Evolutionary conservation across 2,329 filamentous ascomycete species (phyloP).

Genomic region (Arthrinium phaeospermum): DNA sequence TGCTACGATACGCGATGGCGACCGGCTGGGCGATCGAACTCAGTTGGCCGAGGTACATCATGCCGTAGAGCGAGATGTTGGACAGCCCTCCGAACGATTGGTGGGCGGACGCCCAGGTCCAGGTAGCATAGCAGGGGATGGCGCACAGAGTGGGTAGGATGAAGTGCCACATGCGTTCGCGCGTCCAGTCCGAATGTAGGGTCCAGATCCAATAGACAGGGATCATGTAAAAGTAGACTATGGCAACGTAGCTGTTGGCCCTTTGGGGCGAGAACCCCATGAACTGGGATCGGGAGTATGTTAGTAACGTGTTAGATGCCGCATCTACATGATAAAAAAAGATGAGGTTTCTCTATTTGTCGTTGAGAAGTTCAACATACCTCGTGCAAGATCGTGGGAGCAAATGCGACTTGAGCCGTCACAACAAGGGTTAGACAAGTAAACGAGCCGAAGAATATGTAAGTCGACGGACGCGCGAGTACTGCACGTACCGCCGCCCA

Average conservation of each 20-base stretch:
- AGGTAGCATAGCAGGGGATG: not conserved
- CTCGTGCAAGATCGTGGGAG: constrained; percentile 3
- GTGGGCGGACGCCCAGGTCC: not conserved
- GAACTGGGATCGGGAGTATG: not conserved
- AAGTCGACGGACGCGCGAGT: not conserved
- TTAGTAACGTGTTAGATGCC: not conserved
- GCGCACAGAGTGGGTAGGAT: not conserved
- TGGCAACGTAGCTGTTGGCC: not conserved
- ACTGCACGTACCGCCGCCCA: not conserved
- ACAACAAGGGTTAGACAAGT: not conserved
- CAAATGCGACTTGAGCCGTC: not conserved
- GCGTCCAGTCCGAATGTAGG: constrained; percentile 11
- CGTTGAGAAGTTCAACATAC: not conserved
- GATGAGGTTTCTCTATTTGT: no score
- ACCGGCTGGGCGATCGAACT: not conserved
- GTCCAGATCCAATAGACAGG: not conserved
- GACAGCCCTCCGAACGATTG: not conserved
- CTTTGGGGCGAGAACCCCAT: not conserved
- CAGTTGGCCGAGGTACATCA: constrained; percentile 6
- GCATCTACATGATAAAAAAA: not conserved
- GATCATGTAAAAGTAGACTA: not conserved
- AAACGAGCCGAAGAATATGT: constrained; percentile 2
- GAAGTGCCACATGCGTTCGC: constrained; percentile 17
- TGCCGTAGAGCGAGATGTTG: not conserved
- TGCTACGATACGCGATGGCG: not conserved